phyloP scores from a whole-genome alignment of 352 stramenopile genomes.

The Pythium sukuiense region DNA sequence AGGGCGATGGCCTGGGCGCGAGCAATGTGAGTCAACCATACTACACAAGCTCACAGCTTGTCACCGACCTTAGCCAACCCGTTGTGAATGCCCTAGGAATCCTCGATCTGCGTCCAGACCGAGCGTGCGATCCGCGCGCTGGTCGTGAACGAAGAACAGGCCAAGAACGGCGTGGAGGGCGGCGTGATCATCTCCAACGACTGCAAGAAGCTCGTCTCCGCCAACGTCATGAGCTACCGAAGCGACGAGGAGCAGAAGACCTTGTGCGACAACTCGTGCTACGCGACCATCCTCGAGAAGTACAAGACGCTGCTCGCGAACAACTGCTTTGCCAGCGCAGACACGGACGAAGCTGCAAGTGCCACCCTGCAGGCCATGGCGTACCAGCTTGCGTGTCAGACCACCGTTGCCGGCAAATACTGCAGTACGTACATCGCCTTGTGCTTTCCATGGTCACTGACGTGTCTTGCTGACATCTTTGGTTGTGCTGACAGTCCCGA shows the following conservation, averaged over 20 bases:
- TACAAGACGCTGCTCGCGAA: slow-evolving; percentile 68
- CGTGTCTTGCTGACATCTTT: background rate
- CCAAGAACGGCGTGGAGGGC: slow-evolving; percentile 61
- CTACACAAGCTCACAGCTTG: background rate
- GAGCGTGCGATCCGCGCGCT: slow-evolving; percentile 50
- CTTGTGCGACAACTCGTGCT: slow-evolving; percentile 70
- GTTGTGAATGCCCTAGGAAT: slow-evolving; percentile 25
- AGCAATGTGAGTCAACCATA: slow-evolving; percentile 30
- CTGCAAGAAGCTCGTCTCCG: slow-evolving; percentile 59
- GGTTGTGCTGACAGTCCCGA: slow-evolving; percentile 36
- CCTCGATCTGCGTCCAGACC: slow-evolving; percentile 44
- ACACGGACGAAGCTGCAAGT: slow-evolving; percentile 58
- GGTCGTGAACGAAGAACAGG: slow-evolving; percentile 56
- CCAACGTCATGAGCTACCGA: slow-evolving; percentile 55
- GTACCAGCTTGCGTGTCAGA: slow-evolving; percentile 78
- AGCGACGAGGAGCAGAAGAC: slow-evolving; percentile 57
- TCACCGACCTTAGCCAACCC: background rate
- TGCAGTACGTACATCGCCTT: slow-evolving; percentile 50
- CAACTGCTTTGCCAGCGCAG: slow-evolving; percentile 56
- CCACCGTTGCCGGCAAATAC: slow-evolving; percentile 51
- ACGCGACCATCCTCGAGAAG: slow-evolving; percentile 47
- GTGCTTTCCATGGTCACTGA: background rate
- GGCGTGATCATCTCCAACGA: slow-evolving; percentile 46
- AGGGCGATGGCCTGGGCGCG: slow-evolving; percentile 29
- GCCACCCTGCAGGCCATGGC: slow-evolving; percentile 50